Base-by-base conservation (phyloP, 2,329 filamentous ascomycete species). In the Bipolaris victoriae region DNA sequence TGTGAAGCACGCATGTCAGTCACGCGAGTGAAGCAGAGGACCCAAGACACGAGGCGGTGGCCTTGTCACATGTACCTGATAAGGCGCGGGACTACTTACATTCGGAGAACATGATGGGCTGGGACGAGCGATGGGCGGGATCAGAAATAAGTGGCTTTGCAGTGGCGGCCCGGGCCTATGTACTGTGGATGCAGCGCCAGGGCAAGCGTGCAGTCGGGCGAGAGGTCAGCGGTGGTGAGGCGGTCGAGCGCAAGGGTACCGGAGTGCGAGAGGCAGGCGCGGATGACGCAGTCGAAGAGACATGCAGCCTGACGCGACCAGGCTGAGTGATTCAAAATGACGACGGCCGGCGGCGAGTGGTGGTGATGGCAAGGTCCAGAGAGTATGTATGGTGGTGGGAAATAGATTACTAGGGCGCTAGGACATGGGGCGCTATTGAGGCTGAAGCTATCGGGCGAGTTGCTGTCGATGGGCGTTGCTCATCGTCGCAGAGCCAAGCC, bases 91-190 rank as follows among this genome's bases (percentile, higher is more conserved):
- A 54, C 45, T 57, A 82, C 91, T 80, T 84, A 96, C 92, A 96
- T 88, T 96, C 92, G 56, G 92, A 96, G 80, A 92, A 92, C 90
- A 92, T 92, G 76, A 62, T 58, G 64, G 61, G 57, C 55, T 51
- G 58, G 33, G 33, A 44, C 20, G 52, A 31, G 49, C 26, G 52
- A 52, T 48, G 48, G 49, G 50, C 59, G 64, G 56, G 56, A 49
- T 58, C 63, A 54, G 62, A 63, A 60, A 60, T 60, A 52, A 51
- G 49, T 61, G 64, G 58, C 64, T 67, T 60, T 60, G 45, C 56
- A 55, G 57, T 40, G 50, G 41, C 58, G 44, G 39, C 57, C 56
- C 61, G 63, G 63, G 55, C 49, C 64, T 58, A 24, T 64, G 58
- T 70, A 62, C 57, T 43, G 55, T 20, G 62, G 58, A 57, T 64